A percentile compares a stretch with the other conserved stretches of the same genome.
These are phyloP conservation scores for Agastache rugosa DNA, from an alignment of 257 asterid genomes.

Conservation along the genomic window DNA sequence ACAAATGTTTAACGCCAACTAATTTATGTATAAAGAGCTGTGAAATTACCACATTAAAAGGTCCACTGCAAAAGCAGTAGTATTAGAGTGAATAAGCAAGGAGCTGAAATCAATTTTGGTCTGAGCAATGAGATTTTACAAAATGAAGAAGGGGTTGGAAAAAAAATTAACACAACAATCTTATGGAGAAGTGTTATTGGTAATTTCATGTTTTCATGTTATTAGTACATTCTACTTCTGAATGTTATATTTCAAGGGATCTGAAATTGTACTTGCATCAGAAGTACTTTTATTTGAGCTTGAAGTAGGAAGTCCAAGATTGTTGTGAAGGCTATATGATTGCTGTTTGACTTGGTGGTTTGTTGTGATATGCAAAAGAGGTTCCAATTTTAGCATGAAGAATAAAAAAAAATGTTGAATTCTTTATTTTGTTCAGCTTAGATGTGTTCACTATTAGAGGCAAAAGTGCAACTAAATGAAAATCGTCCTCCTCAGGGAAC, in stretches of 20 bases:
- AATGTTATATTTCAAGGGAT: not conserved
- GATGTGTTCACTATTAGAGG: not conserved
- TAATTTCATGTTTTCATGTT: too few species aligned
- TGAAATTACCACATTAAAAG: constrained; percentile 11
- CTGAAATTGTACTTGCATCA: not conserved
- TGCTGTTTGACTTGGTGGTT: constrained; percentile 7
- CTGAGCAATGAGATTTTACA: constrained; percentile 1
- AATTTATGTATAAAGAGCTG: not conserved
- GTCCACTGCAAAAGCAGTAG: not conserved
- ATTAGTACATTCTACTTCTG: not conserved
- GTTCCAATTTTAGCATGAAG: not conserved
- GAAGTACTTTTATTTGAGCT: constrained; percentile 11
- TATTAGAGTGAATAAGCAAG: constrained; percentile 2
- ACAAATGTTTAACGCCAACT: constrained; percentile 1
- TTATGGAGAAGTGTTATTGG: not conserved
- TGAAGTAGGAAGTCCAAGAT: not conserved
- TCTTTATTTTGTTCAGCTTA: constrained; percentile 1
- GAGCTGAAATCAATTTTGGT: constrained; percentile 25
- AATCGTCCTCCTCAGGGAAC: not conserved
- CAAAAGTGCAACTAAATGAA: not conserved
- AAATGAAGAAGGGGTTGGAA: not conserved
- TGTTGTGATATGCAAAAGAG: not conserved
- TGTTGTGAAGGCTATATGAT: not conserved
- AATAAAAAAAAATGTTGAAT: not conserved
- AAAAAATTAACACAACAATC: not conserved